Conservation (phyloP, 371 early-diverging fungal genomes). For the Actinomucor elegans region DNA sequence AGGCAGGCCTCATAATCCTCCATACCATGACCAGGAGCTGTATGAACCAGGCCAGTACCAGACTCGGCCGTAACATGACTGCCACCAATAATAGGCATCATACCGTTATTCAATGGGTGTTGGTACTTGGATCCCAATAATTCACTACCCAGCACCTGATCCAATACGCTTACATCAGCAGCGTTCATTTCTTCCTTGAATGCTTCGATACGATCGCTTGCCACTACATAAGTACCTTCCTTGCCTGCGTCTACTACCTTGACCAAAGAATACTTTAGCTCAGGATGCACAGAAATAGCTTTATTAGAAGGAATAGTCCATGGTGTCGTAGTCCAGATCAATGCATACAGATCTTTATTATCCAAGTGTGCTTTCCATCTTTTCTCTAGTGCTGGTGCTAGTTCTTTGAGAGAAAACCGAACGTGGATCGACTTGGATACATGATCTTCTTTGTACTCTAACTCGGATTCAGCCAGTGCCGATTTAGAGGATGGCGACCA, state of each 20-base stretch:
- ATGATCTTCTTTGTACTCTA: conserved; percentile 88
- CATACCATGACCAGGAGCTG: conserved; percentile 95
- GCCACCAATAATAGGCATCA: conserved; percentile 60
- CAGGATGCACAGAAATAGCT: conserved; percentile 80
- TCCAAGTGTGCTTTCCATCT: conserved; percentile 19
- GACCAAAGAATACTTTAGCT: conserved; percentile 70
- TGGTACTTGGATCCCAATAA: conserved; percentile 67
- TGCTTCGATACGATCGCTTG: conserved; percentile 44
- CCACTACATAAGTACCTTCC: conserved; percentile 46
- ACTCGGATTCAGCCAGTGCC: conserved; percentile 90
- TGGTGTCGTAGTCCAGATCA: conserved; percentile 97
- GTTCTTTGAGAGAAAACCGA: conserved; percentile 49
- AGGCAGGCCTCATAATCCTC: conserved; percentile 88
- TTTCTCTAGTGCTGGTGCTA: conserved; percentile 16
- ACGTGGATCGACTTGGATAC: conserved; percentile 77
- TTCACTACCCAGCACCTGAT: conserved; percentile 51
- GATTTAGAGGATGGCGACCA: conserved; percentile 93
- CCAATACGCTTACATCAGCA: conserved; percentile 8
- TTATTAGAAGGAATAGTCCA: conserved; percentile 94
- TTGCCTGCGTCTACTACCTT: conserved; percentile 20
- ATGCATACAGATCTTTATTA: conserved; percentile 38
- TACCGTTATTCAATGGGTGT: conserved; percentile 62
- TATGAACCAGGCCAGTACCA: conserved; percentile 93
- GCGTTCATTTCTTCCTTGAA: conserved; percentile 23
- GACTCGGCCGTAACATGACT: conserved; percentile 80